Evolutionary conservation across 208 protist genomes (phyloP), one percentile per base, ranked within the genome.

Genomic region (Crithidia brevicula): DNA sequence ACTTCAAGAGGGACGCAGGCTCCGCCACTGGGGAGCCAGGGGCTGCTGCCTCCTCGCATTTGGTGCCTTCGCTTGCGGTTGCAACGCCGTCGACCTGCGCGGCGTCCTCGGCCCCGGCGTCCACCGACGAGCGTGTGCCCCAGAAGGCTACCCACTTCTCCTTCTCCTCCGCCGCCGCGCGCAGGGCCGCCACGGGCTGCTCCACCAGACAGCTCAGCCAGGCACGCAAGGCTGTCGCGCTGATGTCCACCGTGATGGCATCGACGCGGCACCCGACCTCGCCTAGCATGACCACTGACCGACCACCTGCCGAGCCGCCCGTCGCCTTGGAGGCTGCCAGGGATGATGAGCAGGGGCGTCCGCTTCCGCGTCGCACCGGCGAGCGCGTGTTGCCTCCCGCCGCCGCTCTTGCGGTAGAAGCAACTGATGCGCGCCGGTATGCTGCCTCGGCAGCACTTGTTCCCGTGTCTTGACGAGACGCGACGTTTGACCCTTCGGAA

Each of bases 121-220:
- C n/a, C 30, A 7, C 18, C 3, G 43, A 40, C 3, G 58, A 5
- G 16, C 0, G 27, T 4, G 40, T 40, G 30, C 43, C 20, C 58
- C 40, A 40, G 16, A 63, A 38, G n/a, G 58, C 58, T 1, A 63
- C 27, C 46, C 50, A 45, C 40, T 38, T 66, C 34, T 74, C 68
- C 45, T 62, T 33, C 27, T 67, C 60, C 42, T 67, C 60, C 20
- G 59, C 61, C 11, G 68, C 68, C 8, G 51, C 60, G 2, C 50
- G 68, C 38, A 74, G 40, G 10, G 60, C 68, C 3, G 58, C 68
- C 9, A 70, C 47, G 11, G 70, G 70, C 22, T 64, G 62, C 28
- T 76, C 70, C 20, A 76, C 70, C n/a, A 76, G 45, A 30, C 61
- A 60, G 56, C 62, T 66, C 28, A 76, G 34, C 70, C 70, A 76